Evolutionary conservation across 2,329 filamentous ascomycete genomes (phyloP), one percentile per base, ranked within the genome.

Genomic region (Chaetomium sp.): DNA sequence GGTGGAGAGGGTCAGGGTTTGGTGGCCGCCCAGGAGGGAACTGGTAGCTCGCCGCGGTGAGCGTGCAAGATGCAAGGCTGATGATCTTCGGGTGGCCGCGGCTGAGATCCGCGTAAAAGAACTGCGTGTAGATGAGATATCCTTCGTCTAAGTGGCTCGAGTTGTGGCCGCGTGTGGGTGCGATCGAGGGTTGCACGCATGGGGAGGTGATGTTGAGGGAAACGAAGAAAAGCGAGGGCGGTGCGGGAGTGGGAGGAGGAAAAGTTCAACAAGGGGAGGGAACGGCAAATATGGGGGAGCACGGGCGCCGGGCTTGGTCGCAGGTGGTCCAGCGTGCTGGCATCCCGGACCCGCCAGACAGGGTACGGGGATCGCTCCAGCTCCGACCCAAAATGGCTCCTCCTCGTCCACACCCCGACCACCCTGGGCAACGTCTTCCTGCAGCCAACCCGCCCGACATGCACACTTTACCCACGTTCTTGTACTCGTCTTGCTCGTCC

Each of bases 401-500:
- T 70, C 68, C 68, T 70, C 70, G 60, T 70, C 70, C 63, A 65
- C 70, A 73, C 71, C 73, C 71, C 73, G 69, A 72, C 70, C 71
- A 71, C 71, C 73, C 72, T 70, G 73, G 72, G 74, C 75, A 51
- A 74, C 70, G 73, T 72, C 61, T 74, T 71, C 71, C 71, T 72
- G 70, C 73, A 66, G 69, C 70, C 70, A 70, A 69, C 70, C 73
- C 69, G 63, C 68, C 72, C 68, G 69, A 68, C 72, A 72, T 70
- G 72, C 70, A 73, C 72, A 75, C 75, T 78, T 78, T 71, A 75
- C 76, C 77, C 74, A 78, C 80, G 77, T 90, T 83, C 81, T 87
- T 87, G 82, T 85, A 85, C 87, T 91, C 83, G 72, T 87, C 88
- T 72, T 80, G 79, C 78, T 86, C 87, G 78, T 75, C 76, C 50